Conservation (phyloP, 2,329 filamentous ascomycete genomes). For the Trichoderma hamatum region DNA sequence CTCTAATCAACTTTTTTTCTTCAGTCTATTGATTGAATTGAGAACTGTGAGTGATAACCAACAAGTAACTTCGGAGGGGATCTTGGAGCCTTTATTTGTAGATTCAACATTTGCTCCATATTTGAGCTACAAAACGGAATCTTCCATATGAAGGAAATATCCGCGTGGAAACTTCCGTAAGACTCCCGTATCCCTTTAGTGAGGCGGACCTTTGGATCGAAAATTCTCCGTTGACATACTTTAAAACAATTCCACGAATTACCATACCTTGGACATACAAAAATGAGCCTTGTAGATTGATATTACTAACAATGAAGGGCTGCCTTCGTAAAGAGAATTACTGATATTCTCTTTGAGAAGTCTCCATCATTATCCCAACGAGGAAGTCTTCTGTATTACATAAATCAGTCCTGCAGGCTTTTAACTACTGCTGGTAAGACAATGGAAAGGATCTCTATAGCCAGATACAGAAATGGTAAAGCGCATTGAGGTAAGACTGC, state of each 20-base stretch:
- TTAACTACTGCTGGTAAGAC: background rate
- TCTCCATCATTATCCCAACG: background rate
- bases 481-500: background rate
- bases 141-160: background rate
- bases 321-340: background rate
- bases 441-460: background rate
- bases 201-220: background rate
- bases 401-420: background rate
- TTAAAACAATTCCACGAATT: background rate
- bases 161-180: background rate
- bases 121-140: background rate
- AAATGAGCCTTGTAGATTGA: background rate
- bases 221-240: background rate
- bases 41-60: background rate
- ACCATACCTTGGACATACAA: background rate
- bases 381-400: background rate
- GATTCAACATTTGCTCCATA: background rate
- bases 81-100: background rate
- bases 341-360: background rate
- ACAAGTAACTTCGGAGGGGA: accelerated
- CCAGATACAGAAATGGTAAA: background rate
- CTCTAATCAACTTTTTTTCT: background rate
- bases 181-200: background rate
- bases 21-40: background rate
- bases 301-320: background rate